Evolutionary conservation across 371 early-diverging fungal genomes (phyloP).

Genomic region (Mortierella sp.): DNA sequence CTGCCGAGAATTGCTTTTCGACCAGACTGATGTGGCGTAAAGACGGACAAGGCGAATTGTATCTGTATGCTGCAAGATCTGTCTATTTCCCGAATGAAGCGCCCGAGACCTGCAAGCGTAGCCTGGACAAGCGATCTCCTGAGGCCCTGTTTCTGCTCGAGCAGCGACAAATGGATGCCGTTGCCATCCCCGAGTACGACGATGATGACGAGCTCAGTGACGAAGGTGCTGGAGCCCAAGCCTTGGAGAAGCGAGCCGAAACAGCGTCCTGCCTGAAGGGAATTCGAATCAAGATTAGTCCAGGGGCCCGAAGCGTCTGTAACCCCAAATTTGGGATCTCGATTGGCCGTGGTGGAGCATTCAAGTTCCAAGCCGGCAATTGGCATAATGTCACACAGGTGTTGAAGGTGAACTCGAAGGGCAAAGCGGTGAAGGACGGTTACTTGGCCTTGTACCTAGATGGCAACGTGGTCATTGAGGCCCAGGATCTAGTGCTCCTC

Average conservation of each 20-base stretch:
- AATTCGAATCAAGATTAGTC: constrained; percentile 37
- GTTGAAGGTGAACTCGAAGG: constrained; percentile 65
- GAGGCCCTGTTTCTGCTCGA: constrained; percentile 14
- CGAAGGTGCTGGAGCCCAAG: background rate
- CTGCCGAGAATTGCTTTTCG: constrained; percentile 68
- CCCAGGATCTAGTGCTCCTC: constrained; percentile 39
- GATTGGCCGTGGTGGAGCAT: constrained; percentile 66
- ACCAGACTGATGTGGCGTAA: constrained; percentile 71
- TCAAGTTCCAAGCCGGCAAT: constrained; percentile 60
- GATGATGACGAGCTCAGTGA: background rate
- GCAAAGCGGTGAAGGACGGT: constrained; percentile 57
- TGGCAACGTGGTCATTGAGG: constrained; percentile 45
- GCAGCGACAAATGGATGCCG: constrained; percentile 4
- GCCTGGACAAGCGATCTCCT: constrained; percentile 27
- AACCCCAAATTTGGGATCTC: constrained; percentile 71
- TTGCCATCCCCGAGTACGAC: constrained; percentile 20
- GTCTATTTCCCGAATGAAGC: constrained; percentile 48
- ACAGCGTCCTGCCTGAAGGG: constrained; percentile 52
- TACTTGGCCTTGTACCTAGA: constrained; percentile 56
- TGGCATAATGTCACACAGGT: constrained; percentile 69
- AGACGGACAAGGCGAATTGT: constrained; percentile 68
- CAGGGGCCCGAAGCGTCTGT: constrained; percentile 57
- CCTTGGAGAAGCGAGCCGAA: background rate
- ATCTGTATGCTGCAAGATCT: constrained; percentile 66
- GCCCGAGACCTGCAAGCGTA: constrained; percentile 14